phyloP scores from a whole-genome alignment of 2,329 filamentous ascomycete species.

The Colletotrichum sp. region DNA sequence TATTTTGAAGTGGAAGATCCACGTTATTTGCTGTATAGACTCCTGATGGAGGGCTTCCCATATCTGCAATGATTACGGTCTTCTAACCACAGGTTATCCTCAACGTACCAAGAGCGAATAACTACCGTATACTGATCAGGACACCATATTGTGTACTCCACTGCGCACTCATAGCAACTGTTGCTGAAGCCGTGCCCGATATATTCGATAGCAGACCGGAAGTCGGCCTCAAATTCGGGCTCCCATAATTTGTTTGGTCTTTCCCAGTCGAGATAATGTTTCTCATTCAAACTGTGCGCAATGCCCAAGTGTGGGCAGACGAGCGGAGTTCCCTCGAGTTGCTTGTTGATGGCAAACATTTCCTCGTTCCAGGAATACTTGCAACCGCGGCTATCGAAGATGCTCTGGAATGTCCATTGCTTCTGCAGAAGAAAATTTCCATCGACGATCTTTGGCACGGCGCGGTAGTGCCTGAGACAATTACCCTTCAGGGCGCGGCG shows the following conservation, averaged over 20 bases:
- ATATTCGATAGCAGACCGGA: not conserved
- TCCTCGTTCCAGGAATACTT: not conserved
- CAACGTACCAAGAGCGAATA: not conserved
- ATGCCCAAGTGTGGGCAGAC: not conserved
- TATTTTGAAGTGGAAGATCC: too few relatives aligned
- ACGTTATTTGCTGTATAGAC: too few relatives aligned
- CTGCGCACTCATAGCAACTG: not conserved
- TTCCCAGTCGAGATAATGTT: not conserved
- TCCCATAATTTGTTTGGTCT: rapidly evolving
- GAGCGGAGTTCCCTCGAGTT: not conserved
- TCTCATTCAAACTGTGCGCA: not conserved
- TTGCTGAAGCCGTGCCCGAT: not conserved
- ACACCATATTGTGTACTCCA: not conserved
- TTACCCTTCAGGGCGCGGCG: not conserved
- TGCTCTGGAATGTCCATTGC: not conserved
- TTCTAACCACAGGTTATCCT: too few relatives aligned
- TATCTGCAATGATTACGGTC: too few relatives aligned
- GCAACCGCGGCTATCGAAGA: not conserved
- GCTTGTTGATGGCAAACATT: not conserved
- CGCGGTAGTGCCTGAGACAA: not conserved
- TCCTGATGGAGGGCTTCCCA: too few relatives aligned
- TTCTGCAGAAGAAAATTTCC: not conserved
- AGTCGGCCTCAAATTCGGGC: not conserved
- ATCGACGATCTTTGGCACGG: not conserved
- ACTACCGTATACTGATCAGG: rapidly evolving